Base-by-base conservation (phyloP, 352 stramenopile genomes). In the Globisporangium recalcitrans region DNA sequence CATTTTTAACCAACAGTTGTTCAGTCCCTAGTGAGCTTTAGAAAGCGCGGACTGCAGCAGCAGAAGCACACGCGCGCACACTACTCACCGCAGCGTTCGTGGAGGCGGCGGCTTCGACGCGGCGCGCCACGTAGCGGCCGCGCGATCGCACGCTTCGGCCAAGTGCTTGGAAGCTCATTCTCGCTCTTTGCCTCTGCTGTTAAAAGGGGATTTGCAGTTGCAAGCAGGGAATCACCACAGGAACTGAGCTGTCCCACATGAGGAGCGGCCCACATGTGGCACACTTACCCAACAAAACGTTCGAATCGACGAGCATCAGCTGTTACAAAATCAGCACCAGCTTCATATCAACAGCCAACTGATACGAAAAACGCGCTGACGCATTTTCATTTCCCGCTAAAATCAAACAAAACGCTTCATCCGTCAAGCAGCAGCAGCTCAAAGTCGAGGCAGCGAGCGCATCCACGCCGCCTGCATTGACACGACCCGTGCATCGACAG, bases 161-260 rank as follows among this genome's bases (percentile, higher is more conserved):
- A 1, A 88, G 58, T 21, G 63, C 75, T 55, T 85, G 79, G 69
- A 86, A 82, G 67, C 72, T 85, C 76, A 88, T 88, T 46, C 19
- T 36, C 22, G n/a, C 48, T 44, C 32, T 44, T 48, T 19, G 5
- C 32, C 32, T 49, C 9, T 19, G 38, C 49, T 52, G 38, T 60
- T 22, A 63, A 62, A 51, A 54, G 56, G 26, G 58, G 58, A 58
- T 44, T 47, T 55, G 26, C 52, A 36, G 53, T 60, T 27, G 14
- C 24, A 29, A 3, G 13, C 4, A 19, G 32, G 24, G 31, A 49
- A 57, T 26, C 55, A 42, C 44, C 58, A 63, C 58, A 63, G 7
- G 36, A 51, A 60, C 13, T 60, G 53, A 36, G 3, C 13, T 24
- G 53, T 9, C 7, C 32, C 22, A 59, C 10, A 40, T 6, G 11